Percentiles rank a stretch among this genome's conserved stretches.
Evolutionary conservation across 2,329 filamentous ascomycete species (phyloP).

Genomic region (Septoria linicola): DNA sequence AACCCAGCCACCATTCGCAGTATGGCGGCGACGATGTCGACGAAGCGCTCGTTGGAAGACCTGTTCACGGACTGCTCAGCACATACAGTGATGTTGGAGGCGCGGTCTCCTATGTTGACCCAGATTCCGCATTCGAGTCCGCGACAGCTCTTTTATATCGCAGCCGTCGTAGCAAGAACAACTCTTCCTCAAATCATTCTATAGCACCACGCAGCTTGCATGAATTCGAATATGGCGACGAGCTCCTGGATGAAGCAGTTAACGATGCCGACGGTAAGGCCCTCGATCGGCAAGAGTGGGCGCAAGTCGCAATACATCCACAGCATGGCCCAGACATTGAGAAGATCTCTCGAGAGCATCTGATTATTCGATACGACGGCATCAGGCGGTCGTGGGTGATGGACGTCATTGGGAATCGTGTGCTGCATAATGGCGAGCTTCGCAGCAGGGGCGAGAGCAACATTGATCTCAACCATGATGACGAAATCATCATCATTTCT

Average conservation of each 20-base stretch:
- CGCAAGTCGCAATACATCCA: constrained; percentile 31
- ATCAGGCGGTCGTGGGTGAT: constrained; percentile 65
- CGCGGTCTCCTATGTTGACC: constrained; percentile 40
- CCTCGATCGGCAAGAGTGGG: constrained; percentile 16
- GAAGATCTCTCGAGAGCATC: constrained; percentile 70
- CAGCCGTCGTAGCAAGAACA: constrained; percentile 23
- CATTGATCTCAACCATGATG: constrained; percentile 62
- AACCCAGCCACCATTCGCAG: constrained; percentile 33
- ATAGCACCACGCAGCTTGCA: constrained; percentile 33
- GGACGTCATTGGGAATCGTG: constrained; percentile 64
- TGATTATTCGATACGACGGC: constrained; percentile 69
- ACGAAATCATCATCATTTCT: constrained; percentile 69
- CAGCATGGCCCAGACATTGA: constrained; percentile 60
- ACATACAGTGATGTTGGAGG: constrained; percentile 37
- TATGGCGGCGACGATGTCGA: constrained; percentile 27
- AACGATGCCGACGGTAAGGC: constrained; percentile 42
- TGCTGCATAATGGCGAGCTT: constrained; percentile 61
- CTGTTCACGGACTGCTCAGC: constrained; percentile 32
- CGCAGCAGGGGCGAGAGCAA: constrained; percentile 48
- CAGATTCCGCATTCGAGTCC: constrained; percentile 47
- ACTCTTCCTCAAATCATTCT: constrained; percentile 54
- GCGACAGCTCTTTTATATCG: constrained; percentile 41
- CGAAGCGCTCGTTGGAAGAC: constrained; percentile 31
- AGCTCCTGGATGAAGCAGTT: constrained; percentile 21
- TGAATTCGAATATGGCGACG: constrained; percentile 19